Evolutionary conservation across 2,329 filamentous ascomycete genomes (phyloP).

Genomic region (Curvularia verruculosa): DNA sequence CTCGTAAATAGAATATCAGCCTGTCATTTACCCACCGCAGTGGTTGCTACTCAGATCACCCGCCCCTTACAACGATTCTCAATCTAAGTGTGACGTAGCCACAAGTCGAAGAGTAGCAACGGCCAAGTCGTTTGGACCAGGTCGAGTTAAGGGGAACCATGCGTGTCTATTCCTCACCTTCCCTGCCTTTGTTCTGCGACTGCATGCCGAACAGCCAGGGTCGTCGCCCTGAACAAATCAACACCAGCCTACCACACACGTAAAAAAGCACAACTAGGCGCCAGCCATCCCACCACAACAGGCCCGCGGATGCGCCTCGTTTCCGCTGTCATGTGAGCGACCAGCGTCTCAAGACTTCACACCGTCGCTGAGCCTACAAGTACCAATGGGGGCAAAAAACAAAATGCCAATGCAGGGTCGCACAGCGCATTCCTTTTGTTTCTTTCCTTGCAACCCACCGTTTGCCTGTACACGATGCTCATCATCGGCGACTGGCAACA

Average conservation of each 20-base stretch:
- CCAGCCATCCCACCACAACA: not conserved
- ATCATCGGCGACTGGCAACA: not conserved
- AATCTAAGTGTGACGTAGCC: constrained; percentile 13
- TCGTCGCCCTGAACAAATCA: constrained; percentile 4
- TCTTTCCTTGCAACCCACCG: not conserved
- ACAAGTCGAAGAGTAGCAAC: not conserved
- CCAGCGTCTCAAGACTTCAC: not conserved
- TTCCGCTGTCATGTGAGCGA: not conserved
- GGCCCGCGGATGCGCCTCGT: not conserved
- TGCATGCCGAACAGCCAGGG: not conserved
- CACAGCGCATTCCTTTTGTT: not conserved
- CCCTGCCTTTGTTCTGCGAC: not conserved
- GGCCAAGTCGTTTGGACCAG: not conserved
- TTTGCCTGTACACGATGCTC: not conserved
- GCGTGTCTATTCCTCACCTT: constrained; percentile 2
- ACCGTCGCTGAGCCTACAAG: constrained; percentile 1
- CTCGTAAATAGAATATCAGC: constrained; percentile 8
- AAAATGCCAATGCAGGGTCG: not conserved
- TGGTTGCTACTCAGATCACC: constrained; percentile 12
- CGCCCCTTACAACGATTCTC: constrained; percentile 3
- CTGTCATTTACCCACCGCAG: constrained; percentile 5
- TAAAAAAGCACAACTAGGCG: constrained; percentile 5
- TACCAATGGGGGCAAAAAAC: not conserved
- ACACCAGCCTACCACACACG: not conserved
- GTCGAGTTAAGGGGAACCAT: constrained; percentile 11